Percentiles rank a stretch among this genome's conserved stretches.
Evolutionary conservation across 805 yeast species (phyloP).

Genomic region (Saccharomycopsis fibuligera): DNA sequence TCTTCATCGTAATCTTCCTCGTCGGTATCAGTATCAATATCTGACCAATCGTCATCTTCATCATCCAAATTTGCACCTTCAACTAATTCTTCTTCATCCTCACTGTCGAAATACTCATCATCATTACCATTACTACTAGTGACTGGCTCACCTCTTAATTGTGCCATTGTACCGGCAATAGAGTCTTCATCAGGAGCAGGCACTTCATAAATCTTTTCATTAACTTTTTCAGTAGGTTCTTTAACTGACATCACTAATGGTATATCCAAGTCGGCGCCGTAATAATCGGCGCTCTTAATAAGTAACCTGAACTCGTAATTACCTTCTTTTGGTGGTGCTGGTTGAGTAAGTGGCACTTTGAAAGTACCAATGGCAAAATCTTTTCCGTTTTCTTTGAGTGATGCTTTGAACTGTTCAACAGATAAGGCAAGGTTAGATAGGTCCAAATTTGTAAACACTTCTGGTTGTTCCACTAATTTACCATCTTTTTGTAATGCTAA

Average conservation of each 20-base stretch:
- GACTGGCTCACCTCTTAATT: slow-evolving; percentile 48
- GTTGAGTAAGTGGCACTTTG: slow-evolving; percentile 64
- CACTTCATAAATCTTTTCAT: slow-evolving; percentile 46
- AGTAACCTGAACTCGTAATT: slow-evolving; percentile 61
- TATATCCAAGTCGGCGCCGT: slow-evolving; percentile 73
- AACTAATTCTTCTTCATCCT: slow-evolving; percentile 32
- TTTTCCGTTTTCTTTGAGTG: slow-evolving; percentile 28
- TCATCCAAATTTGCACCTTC: slow-evolving; percentile 27
- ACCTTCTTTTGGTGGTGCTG: slow-evolving; percentile 73
- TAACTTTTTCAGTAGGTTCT: slow-evolving; percentile 14
- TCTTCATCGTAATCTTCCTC: slow-evolving; percentile 44
- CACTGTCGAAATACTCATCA: slow-evolving; percentile 35
- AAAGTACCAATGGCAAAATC: slow-evolving; percentile 57
- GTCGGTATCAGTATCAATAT: slow-evolving; percentile 59
- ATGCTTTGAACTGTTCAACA: slow-evolving; percentile 39
- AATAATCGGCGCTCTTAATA: slow-evolving; percentile 68
- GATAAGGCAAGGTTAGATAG: slow-evolving; percentile 48
- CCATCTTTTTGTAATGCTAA: slow-evolving; percentile 71
- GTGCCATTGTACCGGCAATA: slow-evolving; percentile 69
- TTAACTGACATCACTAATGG: slow-evolving; percentile 64
- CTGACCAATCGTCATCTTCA: slow-evolving; percentile 40
- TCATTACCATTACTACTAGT: slow-evolving; percentile 22
- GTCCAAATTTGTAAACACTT: slow-evolving; percentile 43
- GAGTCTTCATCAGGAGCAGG: slow-evolving; percentile 66
- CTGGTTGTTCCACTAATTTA: slow-evolving; percentile 68